phyloP scores from a whole-genome alignment of 352 stramenopile genomes.

The Globisporangium mamillatum region DNA sequence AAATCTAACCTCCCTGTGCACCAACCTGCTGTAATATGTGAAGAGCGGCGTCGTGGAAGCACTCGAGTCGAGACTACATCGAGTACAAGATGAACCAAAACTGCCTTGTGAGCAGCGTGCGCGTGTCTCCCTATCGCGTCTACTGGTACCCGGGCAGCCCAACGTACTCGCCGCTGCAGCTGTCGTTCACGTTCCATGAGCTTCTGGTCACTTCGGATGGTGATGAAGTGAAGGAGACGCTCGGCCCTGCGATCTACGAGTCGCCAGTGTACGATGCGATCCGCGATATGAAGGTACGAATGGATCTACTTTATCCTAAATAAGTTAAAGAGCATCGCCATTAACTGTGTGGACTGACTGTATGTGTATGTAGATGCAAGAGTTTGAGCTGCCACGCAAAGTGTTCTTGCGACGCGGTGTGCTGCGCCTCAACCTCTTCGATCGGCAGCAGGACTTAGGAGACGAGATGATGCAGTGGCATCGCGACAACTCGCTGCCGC shows the following conservation, averaged over 20 bases:
- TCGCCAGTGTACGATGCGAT: constrained; percentile 47
- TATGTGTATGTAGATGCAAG: constrained; percentile 35
- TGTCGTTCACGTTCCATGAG: constrained; percentile 64
- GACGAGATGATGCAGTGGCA: constrained; percentile 45
- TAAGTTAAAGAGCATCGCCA: not conserved
- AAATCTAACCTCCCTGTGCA: not conserved
- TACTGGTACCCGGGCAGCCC: constrained; percentile 72
- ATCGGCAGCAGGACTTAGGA: constrained; percentile 47
- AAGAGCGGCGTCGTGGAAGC: constrained; percentile 15
- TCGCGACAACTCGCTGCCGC: constrained; percentile 36
- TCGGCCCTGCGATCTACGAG: constrained; percentile 37
- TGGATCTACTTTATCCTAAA: not conserved
- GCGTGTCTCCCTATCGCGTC: constrained; percentile 63
- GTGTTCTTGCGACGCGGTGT: constrained; percentile 50
- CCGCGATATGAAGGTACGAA: constrained; percentile 43
- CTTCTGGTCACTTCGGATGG: constrained; percentile 2
- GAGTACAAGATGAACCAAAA: constrained; percentile 50
- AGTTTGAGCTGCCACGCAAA: constrained; percentile 36
- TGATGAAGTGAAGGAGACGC: not conserved
- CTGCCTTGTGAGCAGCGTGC: constrained; percentile 43
- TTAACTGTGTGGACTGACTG: not conserved
- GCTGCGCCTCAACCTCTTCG: constrained; percentile 54
- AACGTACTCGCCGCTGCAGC: constrained; percentile 55
- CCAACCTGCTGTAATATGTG: not conserved
- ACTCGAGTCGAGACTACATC: constrained; percentile 42